Conservation (phyloP, 2,329 filamentous ascomycete species). For the Aureobasidium sp. region DNA sequence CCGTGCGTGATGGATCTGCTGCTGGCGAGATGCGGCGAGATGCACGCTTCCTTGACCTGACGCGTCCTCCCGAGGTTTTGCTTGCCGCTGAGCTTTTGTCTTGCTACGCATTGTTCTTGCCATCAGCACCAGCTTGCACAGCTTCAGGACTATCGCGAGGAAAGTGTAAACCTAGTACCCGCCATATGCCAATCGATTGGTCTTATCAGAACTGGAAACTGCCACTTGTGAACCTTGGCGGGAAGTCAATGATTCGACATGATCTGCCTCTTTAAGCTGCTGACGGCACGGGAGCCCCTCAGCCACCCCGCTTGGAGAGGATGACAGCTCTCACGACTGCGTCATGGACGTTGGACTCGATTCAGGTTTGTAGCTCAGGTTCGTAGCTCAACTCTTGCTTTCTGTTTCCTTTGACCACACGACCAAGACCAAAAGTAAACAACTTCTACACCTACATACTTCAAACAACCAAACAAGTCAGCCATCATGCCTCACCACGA, state of each 20-base stretch:
- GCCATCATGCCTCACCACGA: conserved; percentile 35
- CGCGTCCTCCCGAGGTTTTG: not conserved
- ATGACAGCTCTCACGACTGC: not conserved
- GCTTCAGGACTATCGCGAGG: not conserved
- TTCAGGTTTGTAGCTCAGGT: conserved; percentile 2
- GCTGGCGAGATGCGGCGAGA: conserved; percentile 2
- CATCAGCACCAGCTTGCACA: not conserved
- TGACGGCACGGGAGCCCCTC: not conserved
- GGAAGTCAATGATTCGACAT: conserved; percentile 2
- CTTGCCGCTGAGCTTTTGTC: not conserved
- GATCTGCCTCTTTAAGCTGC: not conserved
- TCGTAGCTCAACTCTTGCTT: conserved; percentile 2
- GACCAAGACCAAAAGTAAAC: not conserved
- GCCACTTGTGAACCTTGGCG: not conserved
- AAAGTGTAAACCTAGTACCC: not conserved
- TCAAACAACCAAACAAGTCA: not conserved
- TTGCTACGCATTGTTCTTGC: not conserved
- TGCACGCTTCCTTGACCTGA: not conserved
- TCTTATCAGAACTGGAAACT: not conserved
- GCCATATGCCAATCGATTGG: not conserved
- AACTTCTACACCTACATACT: not conserved
- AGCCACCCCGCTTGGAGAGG: not conserved
- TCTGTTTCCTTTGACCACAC: not conserved
- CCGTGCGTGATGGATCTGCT: conserved; percentile 3
- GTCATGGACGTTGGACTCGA: not conserved